phyloP scores from a whole-genome alignment of 73 alveolate species.

The Uronychia setigera region DNA sequence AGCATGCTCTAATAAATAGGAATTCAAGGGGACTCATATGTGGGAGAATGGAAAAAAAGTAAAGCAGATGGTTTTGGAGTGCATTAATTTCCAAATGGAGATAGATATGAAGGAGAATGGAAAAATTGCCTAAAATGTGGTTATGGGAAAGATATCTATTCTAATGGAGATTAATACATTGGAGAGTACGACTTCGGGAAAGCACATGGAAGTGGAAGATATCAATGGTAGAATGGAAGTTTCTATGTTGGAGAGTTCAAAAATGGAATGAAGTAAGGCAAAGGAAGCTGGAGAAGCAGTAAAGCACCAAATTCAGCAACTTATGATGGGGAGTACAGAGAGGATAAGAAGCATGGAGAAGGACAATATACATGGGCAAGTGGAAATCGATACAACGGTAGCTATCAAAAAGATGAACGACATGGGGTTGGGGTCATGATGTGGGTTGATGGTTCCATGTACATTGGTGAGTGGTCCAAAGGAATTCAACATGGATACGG shows the following conservation, averaged over 20 bases:
- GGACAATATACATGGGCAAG: slow-evolving; percentile 44
- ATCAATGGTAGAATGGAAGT: neutral
- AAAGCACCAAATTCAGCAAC: neutral
- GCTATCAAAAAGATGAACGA: slow-evolving; percentile 78
- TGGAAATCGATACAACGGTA: slow-evolving; percentile 87
- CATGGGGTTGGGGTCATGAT: slow-evolving; percentile 83
- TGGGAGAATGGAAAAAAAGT: neutral
- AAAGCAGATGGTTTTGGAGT: neutral
- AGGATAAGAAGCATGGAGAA: slow-evolving; percentile 1
- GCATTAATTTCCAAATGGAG: neutral
- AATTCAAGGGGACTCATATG: neutral
- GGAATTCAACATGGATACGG: slow-evolving; percentile 84
- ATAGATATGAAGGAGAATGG: neutral
- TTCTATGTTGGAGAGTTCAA: neutral
- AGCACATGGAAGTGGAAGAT: neutral
- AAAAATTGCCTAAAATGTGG: neutral
- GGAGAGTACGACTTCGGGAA: neutral
- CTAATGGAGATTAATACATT: neutral
- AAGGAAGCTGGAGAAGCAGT: neutral
- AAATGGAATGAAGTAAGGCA: neutral
- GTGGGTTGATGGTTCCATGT: slow-evolving; percentile 66
- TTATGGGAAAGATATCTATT: neutral
- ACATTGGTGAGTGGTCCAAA: slow-evolving; percentile 75
- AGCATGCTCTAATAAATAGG: neutral
- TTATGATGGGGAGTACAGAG: slow-evolving; percentile 1